phyloP scores from a whole-genome alignment of 1,139 yeast species.

The Yamadazyma oceani region DNA sequence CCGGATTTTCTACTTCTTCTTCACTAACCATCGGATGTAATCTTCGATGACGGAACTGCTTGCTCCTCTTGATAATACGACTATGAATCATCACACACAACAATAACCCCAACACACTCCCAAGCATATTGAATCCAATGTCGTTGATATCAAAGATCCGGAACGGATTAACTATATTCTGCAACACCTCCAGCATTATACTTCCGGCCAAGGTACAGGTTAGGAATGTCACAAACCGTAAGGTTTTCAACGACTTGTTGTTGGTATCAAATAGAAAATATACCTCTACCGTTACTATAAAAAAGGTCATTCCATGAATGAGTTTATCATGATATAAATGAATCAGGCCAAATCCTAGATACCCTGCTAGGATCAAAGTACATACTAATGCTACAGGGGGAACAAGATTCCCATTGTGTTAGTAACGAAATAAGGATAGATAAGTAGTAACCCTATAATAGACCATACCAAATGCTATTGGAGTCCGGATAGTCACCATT shows the following conservation, averaged over 20 bases:
- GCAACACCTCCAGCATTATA: constrained; percentile 54
- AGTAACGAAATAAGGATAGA: background rate
- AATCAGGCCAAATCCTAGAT: constrained; percentile 54
- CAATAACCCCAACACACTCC: constrained; percentile 31
- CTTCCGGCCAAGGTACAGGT: constrained; percentile 48
- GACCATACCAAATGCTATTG: constrained; percentile 28
- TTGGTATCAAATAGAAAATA: constrained; percentile 52
- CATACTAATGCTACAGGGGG: constrained; percentile 26
- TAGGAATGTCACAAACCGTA: constrained; percentile 41
- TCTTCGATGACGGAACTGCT: constrained; percentile 1
- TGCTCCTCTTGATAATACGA: constrained; percentile 3
- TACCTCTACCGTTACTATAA: constrained; percentile 50
- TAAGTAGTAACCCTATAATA: no score
- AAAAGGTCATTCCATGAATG: constrained; percentile 51
- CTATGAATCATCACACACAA: constrained; percentile 15
- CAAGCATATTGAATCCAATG: constrained; percentile 43
- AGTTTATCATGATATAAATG: constrained; percentile 52
- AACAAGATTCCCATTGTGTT: background rate
- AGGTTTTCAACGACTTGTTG: constrained; percentile 33
- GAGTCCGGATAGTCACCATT: constrained; percentile 23
- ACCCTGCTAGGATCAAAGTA: constrained; percentile 33
- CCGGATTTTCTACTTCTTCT: background rate
- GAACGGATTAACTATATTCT: constrained; percentile 41
- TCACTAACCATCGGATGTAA: background rate
- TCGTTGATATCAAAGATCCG: constrained; percentile 52